A percentile compares a stretch with the other conserved stretches of the same genome.
phyloP scores from a whole-genome alignment of 306 rosid species.

The Betula pendula region DNA sequence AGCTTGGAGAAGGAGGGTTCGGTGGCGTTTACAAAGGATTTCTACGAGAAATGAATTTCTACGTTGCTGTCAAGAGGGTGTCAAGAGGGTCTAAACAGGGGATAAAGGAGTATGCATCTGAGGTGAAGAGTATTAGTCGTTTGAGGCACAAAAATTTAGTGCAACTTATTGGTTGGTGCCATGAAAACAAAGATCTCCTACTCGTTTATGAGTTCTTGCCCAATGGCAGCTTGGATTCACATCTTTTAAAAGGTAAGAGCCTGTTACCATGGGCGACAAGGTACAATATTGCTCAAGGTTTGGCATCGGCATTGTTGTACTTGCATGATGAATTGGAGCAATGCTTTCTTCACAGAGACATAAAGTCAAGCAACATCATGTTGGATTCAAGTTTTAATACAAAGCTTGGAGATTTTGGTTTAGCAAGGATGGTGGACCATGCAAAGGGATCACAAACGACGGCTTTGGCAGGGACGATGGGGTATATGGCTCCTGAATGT shows the following conservation, averaged over 20 bases:
- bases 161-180: background rate
- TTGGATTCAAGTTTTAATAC: background rate
- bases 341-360: background rate
- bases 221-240: background rate
- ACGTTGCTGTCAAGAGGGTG: background rate
- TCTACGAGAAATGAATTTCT: background rate
- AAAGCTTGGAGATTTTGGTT: background rate
- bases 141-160: background rate
- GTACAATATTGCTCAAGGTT: background rate
- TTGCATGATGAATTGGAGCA: background rate
- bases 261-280: background rate
- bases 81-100: background rate
- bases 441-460: background rate
- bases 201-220: background rate
- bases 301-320: background rate
- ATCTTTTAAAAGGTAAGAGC: background rate
- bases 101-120: background rate
- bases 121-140: background rate
- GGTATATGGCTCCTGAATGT: conserved; percentile 37
- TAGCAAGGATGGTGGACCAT: background rate
- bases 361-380: background rate
- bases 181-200: background rate
- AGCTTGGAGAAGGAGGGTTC: background rate
- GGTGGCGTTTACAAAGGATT: background rate
- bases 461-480: conserved; percentile 20